Base-by-base conservation (phyloP, 768 basidiomycete species). In the Auricularia sp. region DNA sequence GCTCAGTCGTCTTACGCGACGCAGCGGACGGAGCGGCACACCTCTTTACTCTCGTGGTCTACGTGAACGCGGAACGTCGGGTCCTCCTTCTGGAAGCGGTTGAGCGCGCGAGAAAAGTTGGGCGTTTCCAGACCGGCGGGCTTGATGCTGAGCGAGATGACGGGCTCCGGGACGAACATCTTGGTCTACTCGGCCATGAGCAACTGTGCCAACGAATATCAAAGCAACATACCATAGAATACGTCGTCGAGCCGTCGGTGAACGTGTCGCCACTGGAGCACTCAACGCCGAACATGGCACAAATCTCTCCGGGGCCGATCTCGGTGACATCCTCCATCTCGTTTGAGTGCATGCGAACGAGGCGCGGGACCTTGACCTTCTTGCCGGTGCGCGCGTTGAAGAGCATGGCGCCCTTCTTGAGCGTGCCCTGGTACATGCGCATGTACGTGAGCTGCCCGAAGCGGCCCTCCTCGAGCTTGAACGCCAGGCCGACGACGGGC, bases 291-390 rank as follows among this genome's bases (percentile, higher is more conserved):
- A 99, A 99, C 75, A 97, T 97, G 61, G 97, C 97, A 73, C 97
- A 98, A 68, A 99, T 99, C 81, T 99, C 97, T 65, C 97, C 97
- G 35, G 96, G 94, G 0, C 94, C 94, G 69, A 99, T 90, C 8
- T 85, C 83, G 59, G 94, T 89, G 65, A 99, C 88, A 70, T 99
- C 96, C 92, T 99, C 97, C 97, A 98, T 98, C 76, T 99, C 96
- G 68, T 98, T 92, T 75, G 89, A 91, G 75, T 99, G 97, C 97
- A 99, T 96, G 65, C 94, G 84, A 65, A 98, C 97, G 68, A 99
- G 78, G 45, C 95, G 83, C 2, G 97, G 95, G 11, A 99, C 92
- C 77, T 98, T 98, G 76, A 97, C 90, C 77, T 88, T 93, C 83
- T 98, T 99, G 56, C 95, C 96, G 24, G 94, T 94, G 47, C 95